phyloP scores from a whole-genome alignment of 2,329 filamentous ascomycete species.

The Pseudocercospora fijiensis region DNA sequence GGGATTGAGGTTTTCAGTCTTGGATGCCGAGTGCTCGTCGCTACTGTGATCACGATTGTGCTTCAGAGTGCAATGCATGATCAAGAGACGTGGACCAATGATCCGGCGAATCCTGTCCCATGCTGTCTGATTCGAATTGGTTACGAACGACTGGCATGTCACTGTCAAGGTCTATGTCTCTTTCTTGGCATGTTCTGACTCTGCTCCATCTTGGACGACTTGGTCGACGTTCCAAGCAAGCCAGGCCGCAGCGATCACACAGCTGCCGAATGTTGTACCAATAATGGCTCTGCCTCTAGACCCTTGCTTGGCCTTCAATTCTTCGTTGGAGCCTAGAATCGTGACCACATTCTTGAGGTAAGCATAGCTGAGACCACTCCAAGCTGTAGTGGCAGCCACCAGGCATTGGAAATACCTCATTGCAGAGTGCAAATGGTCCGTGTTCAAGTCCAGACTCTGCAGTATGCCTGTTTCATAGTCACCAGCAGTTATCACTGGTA shows the following conservation, averaged over 20 bases:
- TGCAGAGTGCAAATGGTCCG: slow-evolving; percentile 37
- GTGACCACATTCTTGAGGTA: slow-evolving; percentile 89
- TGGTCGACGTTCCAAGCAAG: slow-evolving; percentile 27
- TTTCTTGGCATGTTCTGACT: not conserved
- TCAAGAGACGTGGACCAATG: not conserved
- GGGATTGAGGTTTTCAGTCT: not conserved
- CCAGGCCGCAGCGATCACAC: slow-evolving; percentile 44
- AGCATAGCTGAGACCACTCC: slow-evolving; percentile 90
- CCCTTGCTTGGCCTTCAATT: slow-evolving; percentile 50
- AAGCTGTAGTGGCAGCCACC: slow-evolving; percentile 85
- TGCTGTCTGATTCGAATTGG: not conserved
- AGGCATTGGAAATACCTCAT: slow-evolving; percentile 62
- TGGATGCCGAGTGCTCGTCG: not conserved
- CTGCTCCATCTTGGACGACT: slow-evolving; percentile 4
- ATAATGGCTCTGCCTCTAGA: slow-evolving; percentile 50
- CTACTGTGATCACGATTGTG: not conserved
- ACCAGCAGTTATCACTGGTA: slow-evolving; percentile 62
- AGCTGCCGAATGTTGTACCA: slow-evolving; percentile 47
- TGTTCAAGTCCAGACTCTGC: slow-evolving; percentile 25
- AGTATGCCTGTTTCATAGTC: slow-evolving; percentile 29
- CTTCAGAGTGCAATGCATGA: not conserved
- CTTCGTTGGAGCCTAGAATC: slow-evolving; percentile 62
- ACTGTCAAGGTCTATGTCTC: not conserved
- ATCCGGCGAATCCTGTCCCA: not conserved
- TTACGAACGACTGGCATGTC: not conserved